These are phyloP conservation scores for Camillea tinctor DNA, from an alignment of 2,329 filamentous ascomycete genomes.

Conservation along the genomic window DNA sequence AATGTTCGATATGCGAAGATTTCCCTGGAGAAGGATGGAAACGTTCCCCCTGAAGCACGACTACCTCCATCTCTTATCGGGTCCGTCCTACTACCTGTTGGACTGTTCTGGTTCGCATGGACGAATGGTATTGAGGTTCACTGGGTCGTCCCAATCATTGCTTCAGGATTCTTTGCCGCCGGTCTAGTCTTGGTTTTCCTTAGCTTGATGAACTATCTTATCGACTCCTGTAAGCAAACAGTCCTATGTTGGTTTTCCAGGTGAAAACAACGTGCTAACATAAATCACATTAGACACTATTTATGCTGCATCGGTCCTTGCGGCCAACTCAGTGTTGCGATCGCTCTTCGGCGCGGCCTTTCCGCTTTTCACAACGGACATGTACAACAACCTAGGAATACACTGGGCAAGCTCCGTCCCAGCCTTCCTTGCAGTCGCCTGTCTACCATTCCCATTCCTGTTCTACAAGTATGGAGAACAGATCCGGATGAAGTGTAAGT, in stretches of 20 bases:
- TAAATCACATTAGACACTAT: conserved; percentile 53
- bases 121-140: conserved; percentile 55
- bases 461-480: conserved; percentile 67
- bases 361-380: conserved; percentile 53
- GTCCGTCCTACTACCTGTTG: conserved; percentile 59
- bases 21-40: conserved; percentile 46
- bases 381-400: conserved; percentile 60
- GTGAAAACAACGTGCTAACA: background rate
- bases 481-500: conserved; percentile 66
- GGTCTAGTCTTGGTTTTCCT: conserved; percentile 56
- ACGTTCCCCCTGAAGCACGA: conserved; percentile 65
- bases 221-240: conserved; percentile 45
- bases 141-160: conserved; percentile 47
- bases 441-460: conserved; percentile 69
- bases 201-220: conserved; percentile 55
- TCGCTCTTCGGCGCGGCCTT: conserved; percentile 58
- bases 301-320: conserved; percentile 64
- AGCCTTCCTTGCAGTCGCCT: conserved; percentile 68
- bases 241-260: background rate
- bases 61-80: conserved; percentile 63
- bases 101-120: conserved; percentile 70
- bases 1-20: conserved; percentile 53
- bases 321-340: conserved; percentile 56
- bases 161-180: conserved; percentile 37
- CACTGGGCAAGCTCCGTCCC: conserved; percentile 73